Base-by-base conservation (phyloP, 257 asterid species). In the Penstemon barbatus region DNA sequence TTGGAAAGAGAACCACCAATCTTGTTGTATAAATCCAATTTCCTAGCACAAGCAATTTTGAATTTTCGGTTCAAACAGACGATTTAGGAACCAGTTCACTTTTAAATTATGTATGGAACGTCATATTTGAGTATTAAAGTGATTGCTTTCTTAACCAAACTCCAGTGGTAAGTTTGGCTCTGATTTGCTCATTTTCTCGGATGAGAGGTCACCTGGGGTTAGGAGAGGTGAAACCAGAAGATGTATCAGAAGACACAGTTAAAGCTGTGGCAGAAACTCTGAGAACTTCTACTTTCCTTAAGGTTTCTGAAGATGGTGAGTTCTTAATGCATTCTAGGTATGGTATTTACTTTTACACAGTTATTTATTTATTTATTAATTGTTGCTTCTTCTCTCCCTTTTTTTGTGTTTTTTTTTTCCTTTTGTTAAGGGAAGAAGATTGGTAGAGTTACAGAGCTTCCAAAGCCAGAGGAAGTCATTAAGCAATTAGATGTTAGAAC, bases 251-350 rank as follows among this genome's bases (percentile, higher is more conserved):
- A 68, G 97, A 89, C 61, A 91, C 86, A 0, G 33, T 94, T 41
- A 61, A 84, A 71, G 74, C 95, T 46, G 96, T 91, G 25, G 95
- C 96, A 38, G 95, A 89, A 75, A 88, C 91, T 49, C 67, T 94
- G 68, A 84, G 76, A 82, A 61, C 87, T 40, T 94, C 99, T 63
- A 71, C 91, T 44, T 87, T 86, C 70, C 90, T 94, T 9, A 89
- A 82, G 76, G 48, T 94, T 71, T 91, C 98, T 51, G 98, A 86
- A 66, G 98, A 94, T 83, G 97, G 99, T 94, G 73, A 63, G 83
- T 78, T 54, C 65, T 65, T 54, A 7, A 51, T 38, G 8, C 33
- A 2, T 40, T 62, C 3, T 8, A 9, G 59, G 8, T 41, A 43
- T 63, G 57, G 7, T 65, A 18, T n/a, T 45, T 50, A 39, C 36